Conservation (phyloP, 352 stramenopile species). For the Stramenopiles sp. region DNA sequence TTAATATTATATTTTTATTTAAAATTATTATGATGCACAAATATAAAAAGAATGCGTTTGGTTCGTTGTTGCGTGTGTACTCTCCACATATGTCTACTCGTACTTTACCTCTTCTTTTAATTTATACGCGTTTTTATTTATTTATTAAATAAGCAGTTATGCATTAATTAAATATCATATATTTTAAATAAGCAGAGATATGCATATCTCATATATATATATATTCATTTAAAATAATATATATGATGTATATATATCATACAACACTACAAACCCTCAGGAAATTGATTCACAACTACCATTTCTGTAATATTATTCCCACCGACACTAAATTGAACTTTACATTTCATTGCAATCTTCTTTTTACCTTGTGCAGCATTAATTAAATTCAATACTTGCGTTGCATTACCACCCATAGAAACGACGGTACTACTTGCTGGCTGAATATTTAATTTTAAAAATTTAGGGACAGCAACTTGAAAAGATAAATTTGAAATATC, state of each 20-base stretch:
- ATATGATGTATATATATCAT: constrained; percentile 6
- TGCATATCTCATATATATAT: constrained; percentile 11
- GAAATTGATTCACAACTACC: constrained; percentile 18
- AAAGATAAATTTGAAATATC: constrained; percentile 77
- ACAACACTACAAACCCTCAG: constrained; percentile 6
- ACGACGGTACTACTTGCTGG: constrained; percentile 72
- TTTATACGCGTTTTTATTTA: constrained; percentile 11
- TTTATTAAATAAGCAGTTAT: constrained; percentile 12
- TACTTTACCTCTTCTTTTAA: constrained; percentile 12
- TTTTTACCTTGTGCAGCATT: constrained; percentile 81
- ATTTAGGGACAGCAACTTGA: constrained; percentile 84
- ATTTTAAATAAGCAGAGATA: not conserved
- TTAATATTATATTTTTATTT: constrained; percentile 10
- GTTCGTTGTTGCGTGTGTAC: too few relatives aligned
- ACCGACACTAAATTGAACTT: constrained; percentile 36
- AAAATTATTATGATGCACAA: constrained; percentile 11
- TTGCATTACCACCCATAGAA: constrained; percentile 50
- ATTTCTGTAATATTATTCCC: constrained; percentile 21
- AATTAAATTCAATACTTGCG: constrained; percentile 81
- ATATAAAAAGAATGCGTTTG: constrained; percentile 11
- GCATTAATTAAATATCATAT: not conserved
- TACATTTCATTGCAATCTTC: constrained; percentile 55
- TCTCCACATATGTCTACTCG: not conserved
- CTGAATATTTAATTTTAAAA: constrained; percentile 92
- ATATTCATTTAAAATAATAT: constrained; percentile 14